Percentiles rank a stretch among this genome's conserved stretches.
Evolutionary conservation across 129 eudicot genomes (phyloP).

Genomic region (Scalesia atractyloides): DNA sequence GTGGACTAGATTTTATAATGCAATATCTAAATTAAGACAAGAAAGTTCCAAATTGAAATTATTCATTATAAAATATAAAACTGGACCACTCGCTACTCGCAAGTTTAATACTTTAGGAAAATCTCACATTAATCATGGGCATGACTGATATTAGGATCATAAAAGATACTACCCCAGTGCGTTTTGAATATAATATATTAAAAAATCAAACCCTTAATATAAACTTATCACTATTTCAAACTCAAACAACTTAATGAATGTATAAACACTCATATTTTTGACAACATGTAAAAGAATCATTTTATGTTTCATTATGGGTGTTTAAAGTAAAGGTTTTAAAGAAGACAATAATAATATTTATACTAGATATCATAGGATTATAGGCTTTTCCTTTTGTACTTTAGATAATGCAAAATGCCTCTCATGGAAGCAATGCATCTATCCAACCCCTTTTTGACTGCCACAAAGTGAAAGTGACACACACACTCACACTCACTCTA

Average conservation of each 20-base stretch:
- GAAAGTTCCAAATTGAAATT: too few species aligned
- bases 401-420: conserved; percentile 44
- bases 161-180: too few species aligned
- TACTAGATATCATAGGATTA: not conserved
- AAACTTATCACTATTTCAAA: not conserved
- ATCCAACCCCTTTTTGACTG: conserved; percentile 37
- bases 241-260: not conserved
- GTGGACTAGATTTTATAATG: too few species aligned
- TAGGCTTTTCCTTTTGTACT: conserved; percentile 37
- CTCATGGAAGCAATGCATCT: conserved; percentile 59
- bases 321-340: not conserved
- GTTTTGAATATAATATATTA: too few species aligned
- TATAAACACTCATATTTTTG: not conserved
- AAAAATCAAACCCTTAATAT: too few species aligned
- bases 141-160: too few species aligned
- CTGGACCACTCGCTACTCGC: too few species aligned
- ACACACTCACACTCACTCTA: conserved; percentile 16
- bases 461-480: conserved; percentile 41
- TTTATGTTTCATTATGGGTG: not conserved
- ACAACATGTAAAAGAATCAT: not conserved
- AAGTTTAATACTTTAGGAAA: too few species aligned
- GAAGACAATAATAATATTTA: not conserved
- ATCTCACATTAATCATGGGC: too few species aligned
- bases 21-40: too few species aligned
- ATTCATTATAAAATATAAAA: too few species aligned